Evolutionary conservation across 805 yeast species (phyloP).

Genomic region (Saturnispora mendoncae): DNA sequence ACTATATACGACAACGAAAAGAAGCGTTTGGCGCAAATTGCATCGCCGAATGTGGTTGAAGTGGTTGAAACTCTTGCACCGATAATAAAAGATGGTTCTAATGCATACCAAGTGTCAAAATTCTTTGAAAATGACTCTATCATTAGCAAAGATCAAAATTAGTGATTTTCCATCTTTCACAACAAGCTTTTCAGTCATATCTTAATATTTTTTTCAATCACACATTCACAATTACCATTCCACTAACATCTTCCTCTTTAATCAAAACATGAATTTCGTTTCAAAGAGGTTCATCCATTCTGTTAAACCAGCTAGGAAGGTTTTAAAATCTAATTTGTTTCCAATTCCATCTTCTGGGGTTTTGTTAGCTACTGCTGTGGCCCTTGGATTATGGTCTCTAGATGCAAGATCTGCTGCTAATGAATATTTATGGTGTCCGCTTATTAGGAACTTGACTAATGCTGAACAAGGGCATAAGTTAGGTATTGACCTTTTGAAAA

Average conservation of each 20-base stretch:
- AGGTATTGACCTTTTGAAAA: slow-evolving; percentile 62
- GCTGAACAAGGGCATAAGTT: slow-evolving; percentile 83
- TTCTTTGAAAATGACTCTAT: neutral
- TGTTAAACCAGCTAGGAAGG: neutral
- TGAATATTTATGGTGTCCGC: slow-evolving; percentile 73
- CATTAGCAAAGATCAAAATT: neutral
- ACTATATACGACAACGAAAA: slow-evolving; percentile 26
- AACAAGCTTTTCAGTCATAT: too few species aligned
- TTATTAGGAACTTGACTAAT: slow-evolving; percentile 56
- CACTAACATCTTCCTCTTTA: neutral
- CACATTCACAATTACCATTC: neutral
- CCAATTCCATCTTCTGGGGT: slow-evolving; percentile 18
- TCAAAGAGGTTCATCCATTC: slow-evolving; percentile 4
- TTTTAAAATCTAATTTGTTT: slow-evolving; percentile 12
- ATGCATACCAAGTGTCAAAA: slow-evolving; percentile 7
- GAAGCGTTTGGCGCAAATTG: slow-evolving; percentile 19
- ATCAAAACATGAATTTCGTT: slow-evolving; percentile 1
- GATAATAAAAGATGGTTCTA: slow-evolving; percentile 1
- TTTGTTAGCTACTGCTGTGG: slow-evolving; percentile 21
- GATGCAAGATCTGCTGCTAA: slow-evolving; percentile 81
- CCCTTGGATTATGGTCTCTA: slow-evolving; percentile 45
- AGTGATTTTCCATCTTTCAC: neutral
- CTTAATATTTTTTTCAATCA: neutral
- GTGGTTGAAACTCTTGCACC: slow-evolving; percentile 15
- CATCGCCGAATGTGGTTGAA: slow-evolving; percentile 12